Conservation (phyloP, 768 basidiomycete genomes). For the Vishniacozyma victoriae region DNA sequence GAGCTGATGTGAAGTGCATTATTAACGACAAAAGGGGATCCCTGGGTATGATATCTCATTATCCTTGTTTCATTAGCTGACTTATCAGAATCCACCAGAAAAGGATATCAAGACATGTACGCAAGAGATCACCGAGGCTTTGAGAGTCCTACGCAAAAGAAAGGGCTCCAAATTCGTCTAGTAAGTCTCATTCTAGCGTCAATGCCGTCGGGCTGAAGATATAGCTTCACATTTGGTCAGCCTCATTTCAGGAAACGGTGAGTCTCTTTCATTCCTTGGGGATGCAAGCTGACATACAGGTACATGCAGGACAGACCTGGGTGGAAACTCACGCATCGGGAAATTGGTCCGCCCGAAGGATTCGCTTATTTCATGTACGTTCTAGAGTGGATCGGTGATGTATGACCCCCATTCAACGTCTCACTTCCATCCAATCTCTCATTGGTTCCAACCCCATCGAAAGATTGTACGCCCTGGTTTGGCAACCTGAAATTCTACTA, state of each 20-base stretch:
- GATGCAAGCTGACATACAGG: slow-evolving; percentile 6
- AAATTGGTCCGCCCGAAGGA: slow-evolving; percentile 44
- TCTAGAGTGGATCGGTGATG: slow-evolving; percentile 24
- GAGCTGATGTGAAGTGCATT: slow-evolving; percentile 34
- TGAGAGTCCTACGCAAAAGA: slow-evolving; percentile 38
- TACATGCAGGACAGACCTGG: slow-evolving; percentile 34
- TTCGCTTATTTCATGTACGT: slow-evolving; percentile 46
- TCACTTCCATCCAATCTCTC: too few species aligned
- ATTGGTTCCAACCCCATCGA: too few species aligned
- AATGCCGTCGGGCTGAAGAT: neutral
- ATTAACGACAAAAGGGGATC: slow-evolving; percentile 47
- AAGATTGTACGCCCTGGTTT: too few species aligned
- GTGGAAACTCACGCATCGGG: slow-evolving; percentile 28
- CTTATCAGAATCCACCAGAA: slow-evolving; percentile 42
- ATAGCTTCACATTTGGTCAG: slow-evolving; percentile 46
- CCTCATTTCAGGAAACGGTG: slow-evolving; percentile 47
- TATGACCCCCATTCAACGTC: too few species aligned
- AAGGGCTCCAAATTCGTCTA: slow-evolving; percentile 41
- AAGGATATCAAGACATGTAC: slow-evolving; percentile 42
- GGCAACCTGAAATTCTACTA: too few species aligned
- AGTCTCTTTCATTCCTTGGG: slow-evolving; percentile 1
- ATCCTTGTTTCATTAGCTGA: neutral
- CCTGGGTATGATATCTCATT: slow-evolving; percentile 46
- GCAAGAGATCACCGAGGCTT: slow-evolving; percentile 38
- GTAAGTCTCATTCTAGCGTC: slow-evolving; percentile 20